phyloP scores from a whole-genome alignment of 1,284 basidiomycete species.

The Puccinia sorghi region DNA sequence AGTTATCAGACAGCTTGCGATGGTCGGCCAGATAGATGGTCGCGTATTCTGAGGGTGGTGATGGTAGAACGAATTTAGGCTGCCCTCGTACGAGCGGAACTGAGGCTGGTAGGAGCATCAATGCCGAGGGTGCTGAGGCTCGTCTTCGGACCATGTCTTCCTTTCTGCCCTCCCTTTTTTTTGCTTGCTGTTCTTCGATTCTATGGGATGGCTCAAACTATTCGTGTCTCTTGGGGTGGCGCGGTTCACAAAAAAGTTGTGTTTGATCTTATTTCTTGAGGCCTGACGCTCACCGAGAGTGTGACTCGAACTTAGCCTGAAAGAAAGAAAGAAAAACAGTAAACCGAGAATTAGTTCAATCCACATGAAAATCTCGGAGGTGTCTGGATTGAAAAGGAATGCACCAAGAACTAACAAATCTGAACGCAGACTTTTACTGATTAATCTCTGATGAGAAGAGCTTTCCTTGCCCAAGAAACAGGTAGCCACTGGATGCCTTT shows the following conservation, averaged over 20 bases:
- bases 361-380: no score
- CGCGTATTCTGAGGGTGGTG: conserved; percentile 41
- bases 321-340: no score
- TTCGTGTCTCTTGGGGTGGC: not conserved
- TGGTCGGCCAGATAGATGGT: conserved; percentile 41
- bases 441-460: no score
- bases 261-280: no score
- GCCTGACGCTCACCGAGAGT: no score
- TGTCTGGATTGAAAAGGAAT: no score
- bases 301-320: no score
- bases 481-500: no score
- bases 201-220: not conserved
- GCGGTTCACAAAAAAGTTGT: not conserved
- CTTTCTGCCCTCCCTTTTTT: not conserved
- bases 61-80: conserved; percentile 42
- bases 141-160: conserved; percentile 31
- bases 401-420: no score
- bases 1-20: conserved; percentile 17
- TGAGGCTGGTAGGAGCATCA: conserved; percentile 28
- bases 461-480: no score
- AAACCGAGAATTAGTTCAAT: no score
- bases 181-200: not conserved
- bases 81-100: conserved; percentile 32
- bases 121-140: conserved; percentile 38
- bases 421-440: no score